A percentile compares a stretch with the other conserved stretches of the same genome.
These are phyloP conservation scores for Berkeleyomyces rouxiae DNA, from an alignment of 2,329 filamentous ascomycete species.

Conservation along the genomic window DNA sequence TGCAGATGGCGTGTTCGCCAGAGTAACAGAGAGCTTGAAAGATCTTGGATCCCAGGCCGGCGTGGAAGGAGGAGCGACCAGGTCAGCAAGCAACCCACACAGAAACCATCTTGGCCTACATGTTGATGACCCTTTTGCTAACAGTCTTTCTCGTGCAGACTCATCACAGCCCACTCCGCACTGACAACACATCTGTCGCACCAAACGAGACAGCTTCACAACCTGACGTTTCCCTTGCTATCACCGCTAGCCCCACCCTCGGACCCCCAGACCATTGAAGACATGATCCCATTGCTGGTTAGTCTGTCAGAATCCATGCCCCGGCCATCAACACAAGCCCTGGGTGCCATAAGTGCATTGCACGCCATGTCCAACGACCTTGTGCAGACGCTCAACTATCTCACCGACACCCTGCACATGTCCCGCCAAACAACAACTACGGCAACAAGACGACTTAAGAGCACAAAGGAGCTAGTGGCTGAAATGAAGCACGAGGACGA, in stretches of 20 bases:
- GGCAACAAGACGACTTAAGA: slow-evolving; percentile 62
- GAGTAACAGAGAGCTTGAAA: slow-evolving; percentile 51
- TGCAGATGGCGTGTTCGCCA: slow-evolving; percentile 48
- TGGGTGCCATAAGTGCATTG: slow-evolving; percentile 50
- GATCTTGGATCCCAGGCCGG: slow-evolving; percentile 58
- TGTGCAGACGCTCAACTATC: slow-evolving; percentile 63
- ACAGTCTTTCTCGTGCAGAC: slow-evolving; percentile 26
- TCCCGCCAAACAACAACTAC: slow-evolving; percentile 72
- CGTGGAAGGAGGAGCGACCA: slow-evolving; percentile 54
- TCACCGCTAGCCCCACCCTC: slow-evolving; percentile 50
- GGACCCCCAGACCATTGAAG: slow-evolving; percentile 48
- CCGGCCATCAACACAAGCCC: slow-evolving; percentile 41
- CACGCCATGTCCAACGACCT: slow-evolving; percentile 56
- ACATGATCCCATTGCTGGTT: slow-evolving; percentile 50
- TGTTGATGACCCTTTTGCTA: not conserved
- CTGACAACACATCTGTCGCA: slow-evolving; percentile 58
- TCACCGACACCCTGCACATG: slow-evolving; percentile 90
- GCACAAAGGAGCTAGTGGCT: slow-evolving; percentile 67
- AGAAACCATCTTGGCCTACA: not conserved
- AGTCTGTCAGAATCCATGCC: slow-evolving; percentile 52
- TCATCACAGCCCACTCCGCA: slow-evolving; percentile 60
- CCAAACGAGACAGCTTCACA: slow-evolving; percentile 60
- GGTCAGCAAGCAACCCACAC: slow-evolving; percentile 30
- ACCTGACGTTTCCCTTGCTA: slow-evolving; percentile 52
- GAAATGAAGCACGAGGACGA: slow-evolving; percentile 77